Base-by-base conservation (phyloP, 2,329 filamentous ascomycete species). In the Fusarium ambrosium region DNA sequence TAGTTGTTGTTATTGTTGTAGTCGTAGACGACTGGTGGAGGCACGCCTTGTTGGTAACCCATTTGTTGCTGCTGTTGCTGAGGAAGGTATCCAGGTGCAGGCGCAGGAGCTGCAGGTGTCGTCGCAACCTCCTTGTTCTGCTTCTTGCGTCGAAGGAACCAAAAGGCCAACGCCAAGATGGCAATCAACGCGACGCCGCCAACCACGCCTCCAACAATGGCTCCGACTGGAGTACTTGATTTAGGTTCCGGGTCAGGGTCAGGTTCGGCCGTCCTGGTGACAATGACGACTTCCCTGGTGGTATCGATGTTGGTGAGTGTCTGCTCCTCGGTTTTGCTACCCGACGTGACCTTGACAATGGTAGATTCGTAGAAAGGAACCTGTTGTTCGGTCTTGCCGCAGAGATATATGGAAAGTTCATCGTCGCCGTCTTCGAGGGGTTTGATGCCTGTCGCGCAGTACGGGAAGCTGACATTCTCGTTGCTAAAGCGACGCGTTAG, bases 161-260 rank as follows among this genome's bases (percentile, higher is more conserved):
- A 62, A 29, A 62, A 43, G 27, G 37, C 59, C 39, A 62, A 48
- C 7, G 24, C 59, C 14, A 62, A 18, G 27, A 62, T 43, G 59
- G 59, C 59, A n/a, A 62, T 62, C 4, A 62, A n/a, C 10, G 59
- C 59, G n/a, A 62, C 27, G 4, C 59, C 59, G 37, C 59, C 59
- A 20, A 62, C 59, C n/a, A 62, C 59, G 14, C 59, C 59, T 34
- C 59, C 59, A 45, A 62, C 59, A 18, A 62, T 62, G 39, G 59
- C 32, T 16, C 59, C 59, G 27, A 62, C 24, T 11, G 59, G 59
- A 18, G 59, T 43, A 10, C 41, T 45, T 4, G 59, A 24, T 14
- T 16, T 27, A 14, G 32, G 32, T 34, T 41, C 36, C 16, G 24
- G 48, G 29, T 32, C 48, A n/a, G 27, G 36, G 4, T 16, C 27